phyloP scores from a whole-genome alignment of 441 rosid genomes.

The Mallotus japonicus region DNA sequence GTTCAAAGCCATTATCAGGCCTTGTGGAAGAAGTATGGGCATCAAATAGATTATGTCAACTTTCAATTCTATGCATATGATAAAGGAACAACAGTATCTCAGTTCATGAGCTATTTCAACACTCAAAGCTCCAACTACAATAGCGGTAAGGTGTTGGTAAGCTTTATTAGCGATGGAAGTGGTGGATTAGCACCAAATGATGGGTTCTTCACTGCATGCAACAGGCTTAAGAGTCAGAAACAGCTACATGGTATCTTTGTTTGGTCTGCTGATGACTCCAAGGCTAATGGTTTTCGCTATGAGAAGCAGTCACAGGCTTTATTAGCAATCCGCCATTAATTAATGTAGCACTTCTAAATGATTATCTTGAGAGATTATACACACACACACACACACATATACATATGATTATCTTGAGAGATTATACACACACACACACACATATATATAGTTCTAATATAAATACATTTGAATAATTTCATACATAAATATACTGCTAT shows the following conservation, averaged over 20 bases:
- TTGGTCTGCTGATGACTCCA: constrained; percentile 22
- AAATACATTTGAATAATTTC: no score
- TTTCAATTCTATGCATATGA: constrained; percentile 22
- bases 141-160: constrained; percentile 13
- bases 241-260: constrained; percentile 8
- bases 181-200: constrained; percentile 5
- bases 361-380: background rate
- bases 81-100: constrained; percentile 1
- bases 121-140: constrained; percentile 1
- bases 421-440: no score
- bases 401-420: no score
- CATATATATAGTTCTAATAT: background rate
- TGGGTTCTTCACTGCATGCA: constrained; percentile 19
- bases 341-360: background rate
- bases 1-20: constrained; percentile 16
- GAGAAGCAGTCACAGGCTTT: constrained; percentile 24
- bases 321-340: constrained; percentile 5
- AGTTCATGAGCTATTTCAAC: constrained; percentile 4
- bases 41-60: constrained; percentile 15
- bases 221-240: background rate
- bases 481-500: no score
- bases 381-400: no score
- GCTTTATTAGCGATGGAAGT: constrained; percentile 16
- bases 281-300: constrained; percentile 2
- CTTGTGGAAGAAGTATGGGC: constrained; percentile 7